Conservation (phyloP, 2,329 filamentous ascomycete species). For the Teratosphaeria destructans region DNA sequence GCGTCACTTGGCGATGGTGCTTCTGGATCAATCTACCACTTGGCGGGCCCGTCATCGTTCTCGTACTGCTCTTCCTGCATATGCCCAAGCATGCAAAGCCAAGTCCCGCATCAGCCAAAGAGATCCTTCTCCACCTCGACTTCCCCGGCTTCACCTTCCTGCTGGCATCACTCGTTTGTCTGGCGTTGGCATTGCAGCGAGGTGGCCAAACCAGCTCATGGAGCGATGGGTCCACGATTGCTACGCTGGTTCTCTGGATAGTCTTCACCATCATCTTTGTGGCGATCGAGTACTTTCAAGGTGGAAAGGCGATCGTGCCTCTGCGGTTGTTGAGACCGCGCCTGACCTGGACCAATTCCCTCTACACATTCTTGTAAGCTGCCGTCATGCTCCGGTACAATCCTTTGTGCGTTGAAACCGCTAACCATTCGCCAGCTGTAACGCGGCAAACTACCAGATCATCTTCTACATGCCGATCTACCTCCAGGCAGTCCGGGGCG, state of each 20-base stretch:
- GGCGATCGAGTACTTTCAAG: background rate
- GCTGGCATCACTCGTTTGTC: constrained; percentile 25
- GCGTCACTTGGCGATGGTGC: constrained; percentile 27
- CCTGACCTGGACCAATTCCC: background rate
- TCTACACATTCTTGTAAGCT: background rate
- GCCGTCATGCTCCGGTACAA: background rate
- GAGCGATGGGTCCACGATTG: constrained; percentile 15
- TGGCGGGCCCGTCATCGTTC: constrained; percentile 27
- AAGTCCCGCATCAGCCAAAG: constrained; percentile 21
- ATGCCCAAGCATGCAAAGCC: constrained; percentile 31
- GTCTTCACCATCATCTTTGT: background rate
- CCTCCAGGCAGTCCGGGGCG: background rate
- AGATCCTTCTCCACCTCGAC: background rate
- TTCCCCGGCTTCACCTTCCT: background rate
- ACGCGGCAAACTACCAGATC: background rate
- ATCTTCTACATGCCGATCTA: constrained; percentile 9
- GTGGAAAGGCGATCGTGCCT: background rate
- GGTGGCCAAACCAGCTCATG: constrained; percentile 32
- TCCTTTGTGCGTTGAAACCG: background rate
- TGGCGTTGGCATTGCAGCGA: constrained; percentile 36
- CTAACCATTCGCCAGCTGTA: background rate
- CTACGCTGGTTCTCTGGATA: background rate
- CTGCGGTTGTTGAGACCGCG: background rate
- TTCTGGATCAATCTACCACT: constrained; percentile 36
- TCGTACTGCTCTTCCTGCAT: constrained; percentile 24